Evolutionary conservation across 2,329 filamentous ascomycete genomes (phyloP), one percentile per base, ranked within the genome.

Genomic region (Tolypocladium tundrense): DNA sequence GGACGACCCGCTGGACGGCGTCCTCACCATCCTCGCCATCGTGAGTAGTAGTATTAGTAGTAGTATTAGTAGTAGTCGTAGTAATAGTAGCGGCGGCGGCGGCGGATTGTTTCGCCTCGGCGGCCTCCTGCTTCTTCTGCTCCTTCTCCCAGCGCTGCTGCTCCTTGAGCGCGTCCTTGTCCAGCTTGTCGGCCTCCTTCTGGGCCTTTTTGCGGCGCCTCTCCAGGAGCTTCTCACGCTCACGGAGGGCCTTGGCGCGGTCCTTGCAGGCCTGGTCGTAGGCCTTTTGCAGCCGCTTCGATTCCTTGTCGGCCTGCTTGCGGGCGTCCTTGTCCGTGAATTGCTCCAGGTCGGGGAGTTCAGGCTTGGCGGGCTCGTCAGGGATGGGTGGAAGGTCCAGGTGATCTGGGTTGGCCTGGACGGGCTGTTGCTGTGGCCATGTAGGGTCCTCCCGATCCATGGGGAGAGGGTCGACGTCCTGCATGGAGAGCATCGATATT

Each of bases 271-370:
- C 82, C 65, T 83, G 79, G 35, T 87, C 80, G 67, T 90, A 88
- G 10, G 77, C 77, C 66, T 89, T 89, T 39, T 84, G 75, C 1
- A 77, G 76, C 14, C 81, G 79, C 55, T 83, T 82, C 57, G 84
- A 78, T 64, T 90, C 86, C 58, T 86, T 88, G 64, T 90, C 85
- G 1, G 85, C 87, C 45, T 84, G 78, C 64, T 88, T 90, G 10
- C 84, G 82, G 35, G 82, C 76, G 8, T 84, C 81, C 65, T 87
- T 87, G 70, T 90, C 84, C 2, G 79, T 73, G 67, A 83, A 86
- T 53, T 77, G 72, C 51, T 77, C 75, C 1, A 86, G 69, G 63
- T 91, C 79, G 1, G 87, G 80, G 9, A 67, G 59, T 1, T 62
- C 60, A 3, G 70, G 72, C 2, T 76, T 72, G 6, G 73, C 61